phyloP scores from a whole-genome alignment of 2,329 filamentous ascomycete genomes.

The Botrytis tulipae region DNA sequence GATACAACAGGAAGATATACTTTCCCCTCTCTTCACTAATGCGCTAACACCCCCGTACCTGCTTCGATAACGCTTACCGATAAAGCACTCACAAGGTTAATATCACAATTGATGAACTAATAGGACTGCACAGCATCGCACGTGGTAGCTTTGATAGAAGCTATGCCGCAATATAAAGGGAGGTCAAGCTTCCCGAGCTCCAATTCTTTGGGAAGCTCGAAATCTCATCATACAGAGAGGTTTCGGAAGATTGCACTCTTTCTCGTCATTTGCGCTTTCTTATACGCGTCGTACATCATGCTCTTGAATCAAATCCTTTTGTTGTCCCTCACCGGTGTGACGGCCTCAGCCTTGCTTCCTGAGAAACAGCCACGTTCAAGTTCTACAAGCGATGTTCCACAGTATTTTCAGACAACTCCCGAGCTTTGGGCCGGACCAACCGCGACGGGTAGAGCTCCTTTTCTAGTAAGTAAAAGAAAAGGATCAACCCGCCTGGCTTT shows the following conservation, averaged over 20 bases:
- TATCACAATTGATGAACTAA: not conserved
- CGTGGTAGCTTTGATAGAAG: not conserved
- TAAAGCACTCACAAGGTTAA: not conserved
- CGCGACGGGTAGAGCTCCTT: constrained; percentile 66
- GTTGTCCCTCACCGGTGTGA: constrained; percentile 15
- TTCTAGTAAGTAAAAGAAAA: constrained; percentile 44
- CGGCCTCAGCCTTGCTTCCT: constrained; percentile 1
- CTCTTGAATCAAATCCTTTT: constrained; percentile 20
- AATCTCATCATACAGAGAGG: not conserved
- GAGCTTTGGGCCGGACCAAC: constrained; percentile 64
- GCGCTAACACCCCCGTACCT: not conserved
- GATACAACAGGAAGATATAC: not conserved
- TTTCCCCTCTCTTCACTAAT: not conserved
- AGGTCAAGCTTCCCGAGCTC: constrained; percentile 1
- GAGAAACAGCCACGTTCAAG: constrained; percentile 8
- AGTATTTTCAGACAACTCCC: constrained; percentile 62
- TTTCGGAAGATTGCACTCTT: constrained; percentile 14
- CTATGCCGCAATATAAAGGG: constrained; percentile 20
- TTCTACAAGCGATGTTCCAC: constrained; percentile 47
- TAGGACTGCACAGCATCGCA: not conserved
- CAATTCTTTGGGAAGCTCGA: not conserved
- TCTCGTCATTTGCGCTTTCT: constrained; percentile 17
- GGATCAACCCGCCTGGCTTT: no score
- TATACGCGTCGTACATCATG: constrained; percentile 23
- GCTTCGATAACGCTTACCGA: not conserved